Evolutionary conservation across 345 rosid species (phyloP).

Genomic region (Durio zibethinus): DNA sequence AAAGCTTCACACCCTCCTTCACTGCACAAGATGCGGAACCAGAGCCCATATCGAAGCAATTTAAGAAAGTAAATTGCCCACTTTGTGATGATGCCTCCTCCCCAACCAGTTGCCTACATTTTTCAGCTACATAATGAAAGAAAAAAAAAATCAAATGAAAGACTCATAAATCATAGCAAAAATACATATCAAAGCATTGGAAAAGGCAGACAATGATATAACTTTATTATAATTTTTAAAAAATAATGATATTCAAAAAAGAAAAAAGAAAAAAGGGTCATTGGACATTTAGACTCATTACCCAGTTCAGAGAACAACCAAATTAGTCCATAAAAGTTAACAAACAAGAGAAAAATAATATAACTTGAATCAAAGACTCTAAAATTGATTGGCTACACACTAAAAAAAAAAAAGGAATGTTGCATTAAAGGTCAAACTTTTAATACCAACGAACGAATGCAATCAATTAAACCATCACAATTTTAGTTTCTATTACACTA

Average conservation of each 20-base stretch:
- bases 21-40: slow-evolving; percentile 78
- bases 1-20: slow-evolving; percentile 89
- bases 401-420: neutral
- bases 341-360: neutral
- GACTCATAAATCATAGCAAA: neutral
- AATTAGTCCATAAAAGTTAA: neutral
- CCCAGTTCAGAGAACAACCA: neutral
- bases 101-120: slow-evolving; percentile 80
- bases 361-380: neutral
- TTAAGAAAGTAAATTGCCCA: slow-evolving; percentile 75
- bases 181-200: neutral
- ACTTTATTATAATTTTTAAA: no score
- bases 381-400: neutral
- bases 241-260: no score
- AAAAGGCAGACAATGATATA: neutral
- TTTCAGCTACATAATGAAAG: slow-evolving; percentile 60
- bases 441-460: neutral
- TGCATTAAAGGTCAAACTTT: neutral
- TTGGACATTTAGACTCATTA: neutral
- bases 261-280: neutral
- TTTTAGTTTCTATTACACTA: neutral
- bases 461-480: neutral
- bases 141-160: neutral
- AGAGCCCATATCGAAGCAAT: slow-evolving; percentile 89
- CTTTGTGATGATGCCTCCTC: slow-evolving; percentile 80